A percentile compares a stretch with the other conserved stretches of the same genome.
phyloP scores from a whole-genome alignment of 139 green algal species.

The Nannochloris sp. region DNA sequence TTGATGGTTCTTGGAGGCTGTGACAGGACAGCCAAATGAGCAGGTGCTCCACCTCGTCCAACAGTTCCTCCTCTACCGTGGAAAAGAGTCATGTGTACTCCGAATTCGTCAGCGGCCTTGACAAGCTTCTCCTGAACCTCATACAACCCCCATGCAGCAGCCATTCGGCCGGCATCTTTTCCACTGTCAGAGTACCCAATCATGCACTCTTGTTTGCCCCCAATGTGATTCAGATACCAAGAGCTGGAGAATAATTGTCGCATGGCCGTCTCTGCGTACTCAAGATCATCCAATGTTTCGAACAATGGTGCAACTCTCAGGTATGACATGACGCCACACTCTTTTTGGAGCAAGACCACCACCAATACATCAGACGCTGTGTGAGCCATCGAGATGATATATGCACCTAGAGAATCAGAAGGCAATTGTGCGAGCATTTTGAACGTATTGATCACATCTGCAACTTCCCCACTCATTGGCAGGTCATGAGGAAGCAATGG shows the following conservation, averaged over 20 bases:
- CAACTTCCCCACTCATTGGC: constrained; percentile 58
- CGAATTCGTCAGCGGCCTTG: constrained; percentile 26
- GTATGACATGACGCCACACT: constrained; percentile 16
- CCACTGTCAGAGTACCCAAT: constrained; percentile 95
- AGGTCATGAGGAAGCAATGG: constrained; percentile 80
- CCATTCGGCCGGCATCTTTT: constrained; percentile 91
- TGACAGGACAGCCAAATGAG: constrained; percentile 85
- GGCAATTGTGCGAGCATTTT: constrained; percentile 44
- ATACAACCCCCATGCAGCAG: constrained; percentile 88
- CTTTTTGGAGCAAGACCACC: constrained; percentile 88
- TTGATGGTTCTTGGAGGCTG: constrained; percentile 84
- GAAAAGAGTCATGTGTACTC: constrained; percentile 89
- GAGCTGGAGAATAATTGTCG: constrained; percentile 43
- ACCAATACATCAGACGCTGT: constrained; percentile 81
- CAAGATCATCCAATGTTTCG: constrained; percentile 87
- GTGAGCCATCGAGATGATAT: constrained; percentile 93
- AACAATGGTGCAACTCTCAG: constrained; percentile 92
- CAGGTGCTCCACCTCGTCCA: constrained; percentile 87
- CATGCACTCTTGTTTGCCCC: constrained; percentile 71
- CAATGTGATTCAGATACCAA: constrained; percentile 57
- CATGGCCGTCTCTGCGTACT: constrained; percentile 52
- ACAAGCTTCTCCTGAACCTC: constrained; percentile 46
- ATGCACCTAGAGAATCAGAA: constrained; percentile 69
- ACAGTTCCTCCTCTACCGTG: constrained; percentile 92
- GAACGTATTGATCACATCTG: constrained; percentile 83